These are phyloP conservation scores for Pulveroboletus sp. DNA, from an alignment of 768 basidiomycete genomes.

Conservation along the genomic window DNA sequence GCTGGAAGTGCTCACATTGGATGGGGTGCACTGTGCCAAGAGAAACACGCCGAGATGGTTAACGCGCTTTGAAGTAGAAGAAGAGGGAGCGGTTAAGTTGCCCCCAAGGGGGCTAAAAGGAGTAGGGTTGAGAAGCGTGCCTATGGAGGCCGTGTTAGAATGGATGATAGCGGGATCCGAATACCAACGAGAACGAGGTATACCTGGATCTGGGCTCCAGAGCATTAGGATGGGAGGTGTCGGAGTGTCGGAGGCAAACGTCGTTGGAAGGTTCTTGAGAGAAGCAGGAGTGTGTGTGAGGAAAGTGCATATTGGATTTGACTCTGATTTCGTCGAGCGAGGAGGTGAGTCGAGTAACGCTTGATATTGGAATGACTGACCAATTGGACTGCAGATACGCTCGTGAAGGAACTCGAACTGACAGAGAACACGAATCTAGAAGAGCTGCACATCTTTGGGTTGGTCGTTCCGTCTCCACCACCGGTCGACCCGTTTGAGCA, in stretches of 20 bases:
- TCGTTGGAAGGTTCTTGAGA: constrained; percentile 27
- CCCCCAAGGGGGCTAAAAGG: constrained; percentile 23
- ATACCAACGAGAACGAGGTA: constrained; percentile 10
- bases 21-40: constrained; percentile 27
- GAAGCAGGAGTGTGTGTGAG: constrained; percentile 18
- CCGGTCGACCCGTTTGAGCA: constrained; percentile 21
- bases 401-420: constrained; percentile 29
- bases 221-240: constrained; percentile 29
- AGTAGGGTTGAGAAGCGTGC: constrained; percentile 25
- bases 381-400: constrained; percentile 11
- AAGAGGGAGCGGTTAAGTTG: constrained; percentile 5
- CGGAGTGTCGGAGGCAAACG: constrained; percentile 22
- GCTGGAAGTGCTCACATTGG: constrained; percentile 27
- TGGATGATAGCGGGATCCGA: constrained; percentile 26
- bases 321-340: constrained; percentile 27
- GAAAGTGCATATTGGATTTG: constrained; percentile 29
- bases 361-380: constrained; percentile 6
- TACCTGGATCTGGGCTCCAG: constrained; percentile 10
- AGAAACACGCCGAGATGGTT: constrained; percentile 11
- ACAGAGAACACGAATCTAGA: constrained; percentile 22
- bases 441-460: constrained; percentile 33
- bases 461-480: constrained; percentile 31
- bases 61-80: constrained; percentile 6
- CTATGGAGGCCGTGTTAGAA: constrained; percentile 24
- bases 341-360: constrained; percentile 21